Evolutionary conservation across 208 protist genomes (phyloP).

Genomic region (Trypanosoma platydactyli): DNA sequence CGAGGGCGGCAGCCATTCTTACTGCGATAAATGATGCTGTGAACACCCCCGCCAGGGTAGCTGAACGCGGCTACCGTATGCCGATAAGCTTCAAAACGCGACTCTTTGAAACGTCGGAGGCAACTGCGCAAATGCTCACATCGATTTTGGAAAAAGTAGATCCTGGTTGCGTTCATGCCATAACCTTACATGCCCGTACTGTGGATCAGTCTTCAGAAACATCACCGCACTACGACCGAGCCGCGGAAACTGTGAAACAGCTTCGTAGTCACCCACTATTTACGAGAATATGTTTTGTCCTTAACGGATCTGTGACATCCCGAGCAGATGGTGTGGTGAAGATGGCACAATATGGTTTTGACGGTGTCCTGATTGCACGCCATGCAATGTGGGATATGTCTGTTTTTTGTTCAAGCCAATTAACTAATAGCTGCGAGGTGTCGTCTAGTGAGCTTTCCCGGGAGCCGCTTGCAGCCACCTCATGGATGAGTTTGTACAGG

Average conservation of each 20-base stretch:
- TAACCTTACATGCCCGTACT: slow-evolving; percentile 86
- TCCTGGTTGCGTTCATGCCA: slow-evolving; percentile 56
- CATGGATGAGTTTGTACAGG: slow-evolving; percentile 31
- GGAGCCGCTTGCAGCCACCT: slow-evolving; percentile 9
- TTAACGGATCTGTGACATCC: slow-evolving; percentile 67
- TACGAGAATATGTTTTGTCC: slow-evolving; percentile 59
- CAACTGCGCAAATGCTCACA: slow-evolving; percentile 67
- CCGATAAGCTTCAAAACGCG: slow-evolving; percentile 84
- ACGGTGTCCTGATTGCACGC: slow-evolving; percentile 94
- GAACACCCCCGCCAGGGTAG: slow-evolving; percentile 23
- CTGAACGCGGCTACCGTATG: slow-evolving; percentile 28
- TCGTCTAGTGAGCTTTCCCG: not conserved
- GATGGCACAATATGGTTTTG: slow-evolving; percentile 60
- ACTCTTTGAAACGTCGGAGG: slow-evolving; percentile 47
- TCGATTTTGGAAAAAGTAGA: slow-evolving; percentile 51
- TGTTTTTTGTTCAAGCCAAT: slow-evolving; percentile 59
- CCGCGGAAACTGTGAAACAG: slow-evolving; percentile 42
- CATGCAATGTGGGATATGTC: slow-evolving; percentile 94
- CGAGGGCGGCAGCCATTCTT: slow-evolving; percentile 67
- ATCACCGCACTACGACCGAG: slow-evolving; percentile 58
- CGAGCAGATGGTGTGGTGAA: slow-evolving; percentile 46
- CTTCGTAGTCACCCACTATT: slow-evolving; percentile 36
- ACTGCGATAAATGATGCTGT: slow-evolving; percentile 54
- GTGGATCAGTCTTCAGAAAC: slow-evolving; percentile 56
- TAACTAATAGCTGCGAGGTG: not conserved